These are phyloP conservation scores for Helenozyma rhizophorensis DNA, from an alignment of 805 yeast species.

Conservation along the genomic window DNA sequence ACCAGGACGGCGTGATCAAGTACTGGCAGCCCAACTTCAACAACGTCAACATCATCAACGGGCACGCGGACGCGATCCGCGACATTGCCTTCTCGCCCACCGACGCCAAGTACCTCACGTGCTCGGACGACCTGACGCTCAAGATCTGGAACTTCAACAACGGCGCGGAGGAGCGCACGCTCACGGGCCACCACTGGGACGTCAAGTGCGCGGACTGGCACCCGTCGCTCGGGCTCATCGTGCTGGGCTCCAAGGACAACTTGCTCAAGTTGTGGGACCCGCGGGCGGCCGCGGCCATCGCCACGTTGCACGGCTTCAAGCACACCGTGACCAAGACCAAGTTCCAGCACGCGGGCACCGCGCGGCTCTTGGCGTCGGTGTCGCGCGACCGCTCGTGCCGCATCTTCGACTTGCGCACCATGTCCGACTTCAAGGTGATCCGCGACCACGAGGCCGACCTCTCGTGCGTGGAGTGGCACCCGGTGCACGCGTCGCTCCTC, in stretches of 20 bases:
- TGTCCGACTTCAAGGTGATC: slow-evolving; percentile 70
- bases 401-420: slow-evolving; percentile 80
- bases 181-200: slow-evolving; percentile 98
- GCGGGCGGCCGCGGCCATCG: slow-evolving; percentile 63
- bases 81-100: slow-evolving; percentile 88
- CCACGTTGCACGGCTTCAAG: slow-evolving; percentile 87
- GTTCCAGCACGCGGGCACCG: slow-evolving; percentile 81
- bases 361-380: slow-evolving; percentile 71
- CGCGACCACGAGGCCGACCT: slow-evolving; percentile 82
- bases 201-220: slow-evolving; percentile 98
- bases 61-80: slow-evolving; percentile 77
- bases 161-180: slow-evolving; percentile 72
- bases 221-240: slow-evolving; percentile 77
- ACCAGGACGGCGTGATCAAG: slow-evolving; percentile 85
- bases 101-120: slow-evolving; percentile 88
- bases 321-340: slow-evolving; percentile 85
- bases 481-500: slow-evolving; percentile 71
- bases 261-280: slow-evolving; percentile 96
- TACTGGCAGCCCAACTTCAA: slow-evolving; percentile 98
- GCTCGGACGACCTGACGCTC: slow-evolving; percentile 85
- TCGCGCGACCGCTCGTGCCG: slow-evolving; percentile 87
- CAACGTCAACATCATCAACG: slow-evolving; percentile 76
- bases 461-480: slow-evolving; percentile 89
- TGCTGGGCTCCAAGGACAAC: slow-evolving; percentile 94
- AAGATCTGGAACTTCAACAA: slow-evolving; percentile 95